Base-by-base conservation (phyloP, 345 rosid genomes). In the Euphorbia lathyris region DNA sequence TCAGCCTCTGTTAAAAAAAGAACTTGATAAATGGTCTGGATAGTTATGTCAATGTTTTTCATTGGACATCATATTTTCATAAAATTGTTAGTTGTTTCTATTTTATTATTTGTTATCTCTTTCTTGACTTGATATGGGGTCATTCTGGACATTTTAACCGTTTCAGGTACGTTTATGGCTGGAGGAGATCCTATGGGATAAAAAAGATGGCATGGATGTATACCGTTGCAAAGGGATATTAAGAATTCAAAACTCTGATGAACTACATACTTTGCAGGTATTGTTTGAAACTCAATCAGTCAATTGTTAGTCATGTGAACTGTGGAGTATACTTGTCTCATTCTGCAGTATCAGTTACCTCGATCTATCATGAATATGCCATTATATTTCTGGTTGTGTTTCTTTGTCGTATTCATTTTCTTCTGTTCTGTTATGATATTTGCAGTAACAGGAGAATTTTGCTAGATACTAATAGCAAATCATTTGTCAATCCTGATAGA, bases 151-250 rank as follows among this genome's bases (percentile, higher is more conserved):
- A 22, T 48, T 68, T 27, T 25, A 26, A 71, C 63, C 69, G 63
- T 64, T 47, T 34, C 42, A 94, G 98, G 85, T 90, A 70, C 88
- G 85, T 23, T 72, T 78, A 66, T 94, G 97, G 98, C 84, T 94
- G 2, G 97, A 94, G 83, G 98, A 88, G 72, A 90, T 94, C 74
- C 84, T 91, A 65, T 90, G 98, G 98, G 96, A 94, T 66, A 94
- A 90, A 78, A 90, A 84, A 65, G 50, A 76, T 75, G 89, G 65
- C 32, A 85, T 90, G 91, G 97, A 91, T 81, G 83, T 91, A 14
- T 91, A 94, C 69, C 96, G 97, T 34, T 94, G 97, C 84, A 94
- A 94, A 80, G 98, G 93, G 81, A 83, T 94, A 76, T 78, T 94
- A 78, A 74, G 72, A 58, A 74, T 91, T 72, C 72, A 70, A 48